phyloP scores from a whole-genome alignment of 768 basidiomycete genomes.

The Leucocoprinus birnbaumii region DNA sequence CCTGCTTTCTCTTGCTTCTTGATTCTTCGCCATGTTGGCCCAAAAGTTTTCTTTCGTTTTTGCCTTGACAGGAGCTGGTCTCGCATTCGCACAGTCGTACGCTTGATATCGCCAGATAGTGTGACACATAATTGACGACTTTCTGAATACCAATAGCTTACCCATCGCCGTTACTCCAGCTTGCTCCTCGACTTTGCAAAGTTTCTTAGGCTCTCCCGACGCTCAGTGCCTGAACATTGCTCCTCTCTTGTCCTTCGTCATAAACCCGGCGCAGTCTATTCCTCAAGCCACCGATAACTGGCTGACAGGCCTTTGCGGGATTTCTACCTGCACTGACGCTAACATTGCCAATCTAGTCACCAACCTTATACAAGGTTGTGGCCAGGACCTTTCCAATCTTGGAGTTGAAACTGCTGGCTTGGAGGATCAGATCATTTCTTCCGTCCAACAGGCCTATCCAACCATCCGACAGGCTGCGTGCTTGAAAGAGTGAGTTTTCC shows the following conservation, averaged over 20 bases:
- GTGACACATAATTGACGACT: background rate
- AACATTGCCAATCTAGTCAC: slow-evolving; percentile 53
- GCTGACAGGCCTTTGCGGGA: slow-evolving; percentile 54
- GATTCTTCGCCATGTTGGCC: no score
- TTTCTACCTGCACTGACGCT: slow-evolving; percentile 51
- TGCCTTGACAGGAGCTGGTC: slow-evolving; percentile 19
- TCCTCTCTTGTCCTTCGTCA: slow-evolving; percentile 37
- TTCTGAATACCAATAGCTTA: background rate
- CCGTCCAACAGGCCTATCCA: slow-evolving; percentile 44
- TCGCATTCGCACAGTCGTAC: slow-evolving; percentile 42
- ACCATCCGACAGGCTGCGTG: slow-evolving; percentile 46
- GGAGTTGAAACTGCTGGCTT: slow-evolving; percentile 28
- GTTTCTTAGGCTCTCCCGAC: slow-evolving; percentile 39
- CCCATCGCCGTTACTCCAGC: slow-evolving; percentile 39
- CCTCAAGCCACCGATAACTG: slow-evolving; percentile 54
- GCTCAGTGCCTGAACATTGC: slow-evolving; percentile 48
- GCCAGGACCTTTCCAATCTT: slow-evolving; percentile 40
- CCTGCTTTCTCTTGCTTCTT: no score
- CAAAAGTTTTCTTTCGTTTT: no score
- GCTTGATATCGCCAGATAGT: slow-evolving; percentile 14
- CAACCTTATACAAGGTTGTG: slow-evolving; percentile 49
- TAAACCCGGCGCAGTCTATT: slow-evolving; percentile 29
- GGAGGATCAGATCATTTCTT: slow-evolving; percentile 8
- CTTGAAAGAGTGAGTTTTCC: slow-evolving; percentile 45
- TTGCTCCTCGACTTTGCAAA: slow-evolving; percentile 46